Percentiles rank a stretch among this genome's conserved stretches.
phyloP scores from a whole-genome alignment of 2,329 filamentous ascomycete species.

The Helminthosporium solani region DNA sequence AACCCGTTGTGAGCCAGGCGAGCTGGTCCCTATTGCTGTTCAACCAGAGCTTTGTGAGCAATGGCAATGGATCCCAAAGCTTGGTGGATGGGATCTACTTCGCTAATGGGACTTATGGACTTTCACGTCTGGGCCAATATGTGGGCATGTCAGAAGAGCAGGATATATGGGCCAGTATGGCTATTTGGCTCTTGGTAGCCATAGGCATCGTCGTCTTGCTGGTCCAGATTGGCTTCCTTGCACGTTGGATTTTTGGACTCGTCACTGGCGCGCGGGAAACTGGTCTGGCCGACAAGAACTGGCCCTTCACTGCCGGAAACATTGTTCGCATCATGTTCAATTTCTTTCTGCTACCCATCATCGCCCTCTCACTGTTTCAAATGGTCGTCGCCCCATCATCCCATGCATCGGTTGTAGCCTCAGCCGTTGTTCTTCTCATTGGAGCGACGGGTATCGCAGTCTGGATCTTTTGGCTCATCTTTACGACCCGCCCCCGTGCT shows the following conservation, averaged over 20 bases:
- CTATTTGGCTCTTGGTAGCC: slow-evolving; percentile 83
- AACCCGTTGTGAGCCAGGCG: slow-evolving; percentile 82
- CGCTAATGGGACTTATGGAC: slow-evolving; percentile 73
- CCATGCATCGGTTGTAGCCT: slow-evolving; percentile 67
- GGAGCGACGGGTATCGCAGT: slow-evolving; percentile 70
- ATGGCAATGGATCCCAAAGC: slow-evolving; percentile 64
- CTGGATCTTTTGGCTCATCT: slow-evolving; percentile 81
- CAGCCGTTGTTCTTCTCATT: slow-evolving; percentile 74
- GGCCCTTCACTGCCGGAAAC: slow-evolving; percentile 68
- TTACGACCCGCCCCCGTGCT: slow-evolving; percentile 75
- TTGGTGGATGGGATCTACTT: slow-evolving; percentile 85
- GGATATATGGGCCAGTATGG: slow-evolving; percentile 94
- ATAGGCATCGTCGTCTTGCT: slow-evolving; percentile 66
- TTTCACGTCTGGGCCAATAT: slow-evolving; percentile 76
- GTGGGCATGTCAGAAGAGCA: slow-evolving; percentile 73
- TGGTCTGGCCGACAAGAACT: slow-evolving; percentile 86
- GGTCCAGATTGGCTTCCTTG: slow-evolving; percentile 73
- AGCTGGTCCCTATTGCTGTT: slow-evolving; percentile 92
- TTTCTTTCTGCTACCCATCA: slow-evolving; percentile 84
- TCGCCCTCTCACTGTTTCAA: slow-evolving; percentile 87
- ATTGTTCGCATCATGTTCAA: slow-evolving; percentile 82
- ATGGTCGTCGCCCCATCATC: slow-evolving; percentile 72
- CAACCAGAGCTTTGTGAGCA: slow-evolving; percentile 81
- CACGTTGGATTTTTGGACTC: slow-evolving; percentile 73
- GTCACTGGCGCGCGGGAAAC: slow-evolving; percentile 74